Base-by-base conservation (phyloP, 768 basidiomycete genomes). In the Lactarius evosmus region DNA sequence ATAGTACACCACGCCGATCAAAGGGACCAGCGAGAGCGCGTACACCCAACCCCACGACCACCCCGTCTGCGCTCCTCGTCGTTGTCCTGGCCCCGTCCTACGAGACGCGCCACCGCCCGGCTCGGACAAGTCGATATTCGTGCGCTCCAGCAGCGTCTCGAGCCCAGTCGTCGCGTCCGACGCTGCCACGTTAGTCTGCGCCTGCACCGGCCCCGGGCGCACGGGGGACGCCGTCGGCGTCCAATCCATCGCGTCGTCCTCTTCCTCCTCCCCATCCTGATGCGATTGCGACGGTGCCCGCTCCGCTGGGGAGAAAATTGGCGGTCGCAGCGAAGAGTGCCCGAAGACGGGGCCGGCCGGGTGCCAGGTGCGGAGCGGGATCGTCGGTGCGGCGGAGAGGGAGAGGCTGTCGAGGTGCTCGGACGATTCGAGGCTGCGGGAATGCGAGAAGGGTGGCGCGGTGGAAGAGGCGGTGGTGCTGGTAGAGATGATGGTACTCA, bases 221-320 rank as follows among this genome's bases (percentile, higher is more conserved):
- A 32, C 60, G n/a, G 60, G 49, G 1, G 53, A 40, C 16, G 33
- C 17, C 1, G 85, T 85, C 0, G 90, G 88, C 14, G 79, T 81
- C 89, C 87, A 89, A 70, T 93, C 84, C 84, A 85, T 85, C 25
- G 79, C 81, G 54, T 82, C 79, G 22, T 56, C 70, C 30, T 41
- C 70, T 17, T 54, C 68, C 17, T 69, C 63, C n/a, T 44, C 54
- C n/a, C 40, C 67, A 9, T 69, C 61, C 22, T 41, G 49, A n/a
- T 38, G 75, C 71, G 40, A n/a, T n/a, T n/a, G n/a, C n/a, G n/a
- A n/a, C n/a, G n/a, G n/a, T n/a, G n/a, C n/a, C n/a, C n/a, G n/a
- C n/a, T n/a, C n/a, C n/a, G n/a, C n/a, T n/a, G n/a, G 73, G 70
- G 16, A 68, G 67, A 12, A 72, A 66, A 16, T 72, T n/a, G 75